These are phyloP conservation scores for Linanthus parryae DNA, from an alignment of 148 eudicot genomes.

Conservation along the genomic window DNA sequence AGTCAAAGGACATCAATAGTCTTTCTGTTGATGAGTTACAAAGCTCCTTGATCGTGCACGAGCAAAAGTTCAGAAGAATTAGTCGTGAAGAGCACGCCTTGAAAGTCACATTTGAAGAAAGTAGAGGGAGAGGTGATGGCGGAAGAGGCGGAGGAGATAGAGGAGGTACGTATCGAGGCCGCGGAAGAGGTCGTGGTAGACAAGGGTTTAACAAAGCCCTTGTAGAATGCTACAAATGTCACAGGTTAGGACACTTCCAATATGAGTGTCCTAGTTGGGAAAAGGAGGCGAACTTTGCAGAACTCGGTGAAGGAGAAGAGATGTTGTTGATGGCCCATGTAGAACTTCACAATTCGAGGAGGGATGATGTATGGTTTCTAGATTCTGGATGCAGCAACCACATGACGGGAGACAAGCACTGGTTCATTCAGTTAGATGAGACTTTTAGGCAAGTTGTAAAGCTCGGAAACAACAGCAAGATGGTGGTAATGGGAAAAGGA, in stretches of 20 bases:
- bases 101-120: background rate
- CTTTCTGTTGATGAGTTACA: no score
- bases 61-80: background rate
- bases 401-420: background rate
- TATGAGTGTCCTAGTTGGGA: background rate
- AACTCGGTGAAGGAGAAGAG: background rate
- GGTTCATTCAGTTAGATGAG: background rate
- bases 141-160: background rate
- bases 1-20: no score
- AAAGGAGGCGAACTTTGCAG: background rate
- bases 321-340: constrained; percentile 1
- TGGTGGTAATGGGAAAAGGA: background rate
- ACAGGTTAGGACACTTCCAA: background rate
- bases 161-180: background rate
- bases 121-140: background rate
- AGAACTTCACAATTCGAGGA: background rate
- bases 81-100: background rate
- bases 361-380: background rate
- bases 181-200: background rate
- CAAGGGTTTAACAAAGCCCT: background rate
- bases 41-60: no score
- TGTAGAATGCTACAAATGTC: background rate
- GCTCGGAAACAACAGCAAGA: background rate
- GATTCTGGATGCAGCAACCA: background rate
- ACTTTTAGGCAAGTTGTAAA: background rate